A percentile compares a stretch with the other conserved stretches of the same genome.
These are phyloP conservation scores for Rutstroemia sp. DNA, from an alignment of 2,329 filamentous ascomycete species.

Conservation along the genomic window DNA sequence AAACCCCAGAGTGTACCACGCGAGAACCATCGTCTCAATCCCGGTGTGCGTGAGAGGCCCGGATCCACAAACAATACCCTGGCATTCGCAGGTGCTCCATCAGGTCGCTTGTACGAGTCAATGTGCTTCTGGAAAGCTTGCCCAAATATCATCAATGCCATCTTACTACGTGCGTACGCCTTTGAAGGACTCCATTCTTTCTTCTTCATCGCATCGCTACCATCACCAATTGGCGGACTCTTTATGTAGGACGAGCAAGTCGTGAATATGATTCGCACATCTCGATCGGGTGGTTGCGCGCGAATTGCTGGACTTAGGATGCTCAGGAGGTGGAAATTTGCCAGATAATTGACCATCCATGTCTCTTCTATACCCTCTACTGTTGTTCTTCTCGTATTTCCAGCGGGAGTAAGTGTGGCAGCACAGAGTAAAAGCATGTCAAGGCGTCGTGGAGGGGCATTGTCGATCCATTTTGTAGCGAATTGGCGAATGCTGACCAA, in stretches of 20 bases:
- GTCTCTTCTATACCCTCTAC: constrained; percentile 77
- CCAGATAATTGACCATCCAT: constrained; percentile 92
- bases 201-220: constrained; percentile 35
- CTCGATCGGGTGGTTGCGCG: constrained; percentile 86
- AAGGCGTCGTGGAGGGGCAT: constrained; percentile 76
- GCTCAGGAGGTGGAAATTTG: constrained; percentile 89
- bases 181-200: constrained; percentile 47
- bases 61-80: constrained; percentile 84
- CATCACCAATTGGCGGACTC: constrained; percentile 57
- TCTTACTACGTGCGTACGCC: constrained; percentile 59
- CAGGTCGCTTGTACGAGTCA: constrained; percentile 73
- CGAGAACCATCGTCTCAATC: constrained; percentile 80
- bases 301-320: constrained; percentile 86
- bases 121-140: constrained; percentile 90
- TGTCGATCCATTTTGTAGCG: constrained; percentile 97
- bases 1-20: constrained; percentile 78
- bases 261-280: constrained; percentile 79
- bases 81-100: constrained; percentile 73
- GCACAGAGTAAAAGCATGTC: constrained; percentile 90
- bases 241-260: constrained; percentile 86
- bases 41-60: constrained; percentile 75
- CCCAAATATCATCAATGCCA: constrained; percentile 85
- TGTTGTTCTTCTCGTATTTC: constrained; percentile 52
- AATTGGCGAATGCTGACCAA: constrained; percentile 89
- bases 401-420: constrained; percentile 65